A percentile compares a stretch with the other conserved stretches of the same genome.
Evolutionary conservation across 768 basidiomycete genomes (phyloP).

Genomic region (Russula earlei): DNA sequence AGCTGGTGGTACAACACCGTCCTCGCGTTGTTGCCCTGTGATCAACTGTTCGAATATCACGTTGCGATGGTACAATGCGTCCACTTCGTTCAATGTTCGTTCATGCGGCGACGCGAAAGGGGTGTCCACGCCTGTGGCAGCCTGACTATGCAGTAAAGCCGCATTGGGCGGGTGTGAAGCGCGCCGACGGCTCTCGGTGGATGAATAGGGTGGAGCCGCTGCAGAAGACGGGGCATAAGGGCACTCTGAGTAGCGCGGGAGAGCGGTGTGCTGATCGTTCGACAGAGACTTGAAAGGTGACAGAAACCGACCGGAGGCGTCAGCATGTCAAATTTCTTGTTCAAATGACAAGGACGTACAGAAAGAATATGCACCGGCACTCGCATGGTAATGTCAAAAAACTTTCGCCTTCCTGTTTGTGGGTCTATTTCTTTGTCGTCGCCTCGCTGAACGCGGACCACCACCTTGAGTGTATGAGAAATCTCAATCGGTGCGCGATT

Average conservation of each 20-base stretch:
- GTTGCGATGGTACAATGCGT: constrained; percentile 34
- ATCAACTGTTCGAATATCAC: constrained; percentile 62
- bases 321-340: not conserved
- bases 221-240: not conserved
- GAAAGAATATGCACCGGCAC: constrained; percentile 83
- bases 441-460: constrained; percentile 75
- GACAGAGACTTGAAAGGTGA: constrained; percentile 3
- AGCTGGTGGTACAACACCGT: constrained; percentile 75
- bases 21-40: constrained; percentile 71
- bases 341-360: constrained; percentile 35
- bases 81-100: constrained; percentile 22
- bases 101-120: not conserved
- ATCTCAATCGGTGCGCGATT: constrained; percentile 66
- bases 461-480: constrained; percentile 68
- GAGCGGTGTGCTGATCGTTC: constrained; percentile 1
- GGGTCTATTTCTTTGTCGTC: constrained; percentile 55
- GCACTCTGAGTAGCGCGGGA: constrained; percentile 8
- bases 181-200: not conserved
- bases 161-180: not conserved
- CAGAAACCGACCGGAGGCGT: not conserved
- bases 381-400: constrained; percentile 82
- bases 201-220: not conserved
- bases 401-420: constrained; percentile 63
- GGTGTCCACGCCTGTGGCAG: not conserved
- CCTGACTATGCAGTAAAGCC: not conserved